phyloP scores from a whole-genome alignment of 2,329 filamentous ascomycete genomes.

The Leptographium procerum region DNA sequence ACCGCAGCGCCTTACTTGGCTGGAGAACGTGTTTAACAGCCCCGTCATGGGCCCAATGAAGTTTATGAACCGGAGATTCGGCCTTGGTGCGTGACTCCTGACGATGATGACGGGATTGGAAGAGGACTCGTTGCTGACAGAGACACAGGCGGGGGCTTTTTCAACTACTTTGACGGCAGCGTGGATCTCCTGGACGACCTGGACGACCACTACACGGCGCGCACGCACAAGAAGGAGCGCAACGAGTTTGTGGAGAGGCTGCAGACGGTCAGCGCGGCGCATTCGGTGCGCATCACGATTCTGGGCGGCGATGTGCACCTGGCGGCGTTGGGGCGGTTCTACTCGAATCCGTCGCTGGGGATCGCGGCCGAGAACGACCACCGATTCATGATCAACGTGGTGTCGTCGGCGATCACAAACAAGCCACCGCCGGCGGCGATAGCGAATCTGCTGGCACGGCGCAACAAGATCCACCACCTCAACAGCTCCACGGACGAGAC shows the following conservation, averaged over 20 bases:
- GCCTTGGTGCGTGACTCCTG: constrained; percentile 34
- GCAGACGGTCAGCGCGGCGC: constrained; percentile 73
- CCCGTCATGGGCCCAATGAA: constrained; percentile 82
- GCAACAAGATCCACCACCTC: constrained; percentile 71
- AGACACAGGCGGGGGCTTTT: constrained; percentile 54
- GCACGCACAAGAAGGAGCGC: constrained; percentile 83
- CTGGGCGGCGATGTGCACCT: constrained; percentile 90
- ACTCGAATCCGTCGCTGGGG: constrained; percentile 71
- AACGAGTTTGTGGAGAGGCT: constrained; percentile 66
- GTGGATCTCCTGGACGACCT: constrained; percentile 87
- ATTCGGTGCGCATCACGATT: constrained; percentile 83
- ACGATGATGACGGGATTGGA: too few relatives aligned
- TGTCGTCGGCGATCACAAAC: constrained; percentile 93
- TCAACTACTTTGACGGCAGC: constrained; percentile 90
- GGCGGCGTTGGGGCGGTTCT: constrained; percentile 86
- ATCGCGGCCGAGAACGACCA: constrained; percentile 73
- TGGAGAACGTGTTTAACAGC: constrained; percentile 82
- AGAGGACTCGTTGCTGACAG: not conserved
- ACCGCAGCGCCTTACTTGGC: constrained; percentile 85
- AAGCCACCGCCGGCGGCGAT: constrained; percentile 80
- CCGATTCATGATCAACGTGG: constrained; percentile 88
- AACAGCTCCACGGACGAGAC: constrained; percentile 76
- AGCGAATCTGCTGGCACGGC: constrained; percentile 78
- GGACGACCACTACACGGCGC: constrained; percentile 92
- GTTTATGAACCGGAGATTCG: constrained; percentile 82